A percentile compares a stretch with the other conserved stretches of the same genome.
phyloP scores from a whole-genome alignment of 495 filamentous ascomycete species.

The Monascus purpureus region DNA sequence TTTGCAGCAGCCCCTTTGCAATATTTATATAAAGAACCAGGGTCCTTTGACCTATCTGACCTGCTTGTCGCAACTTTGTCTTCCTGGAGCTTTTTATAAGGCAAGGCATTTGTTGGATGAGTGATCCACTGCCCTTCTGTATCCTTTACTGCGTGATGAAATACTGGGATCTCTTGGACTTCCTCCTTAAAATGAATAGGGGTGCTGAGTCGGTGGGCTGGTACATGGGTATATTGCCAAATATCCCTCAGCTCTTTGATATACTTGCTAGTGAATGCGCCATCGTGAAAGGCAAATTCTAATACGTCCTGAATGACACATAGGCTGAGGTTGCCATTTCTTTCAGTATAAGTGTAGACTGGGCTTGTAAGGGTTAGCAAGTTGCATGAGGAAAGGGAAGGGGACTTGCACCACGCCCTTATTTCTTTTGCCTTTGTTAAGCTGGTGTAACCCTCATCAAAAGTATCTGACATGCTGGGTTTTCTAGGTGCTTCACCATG shows the following conservation, averaged over 20 bases:
- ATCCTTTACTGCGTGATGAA: constrained; percentile 2
- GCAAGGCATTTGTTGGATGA: constrained; percentile 2
- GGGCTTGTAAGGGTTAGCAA: constrained; percentile 6
- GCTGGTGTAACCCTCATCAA: constrained; percentile 14
- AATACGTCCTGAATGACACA: constrained; percentile 10
- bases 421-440: constrained; percentile 10
- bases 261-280: constrained; percentile 1
- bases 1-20: too few species aligned
- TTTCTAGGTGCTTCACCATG: too few species aligned
- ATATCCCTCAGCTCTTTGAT: constrained; percentile 1
- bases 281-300: constrained; percentile 4
- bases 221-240: constrained; percentile 1
- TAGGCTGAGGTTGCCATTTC: constrained; percentile 13
- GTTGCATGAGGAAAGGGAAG: not conserved
- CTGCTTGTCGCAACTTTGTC: not conserved
- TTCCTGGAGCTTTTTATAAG: too few species aligned
- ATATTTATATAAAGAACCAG: too few species aligned
- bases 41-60: constrained; percentile 1
- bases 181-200: constrained; percentile 2
- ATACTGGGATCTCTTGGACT: too few species aligned
- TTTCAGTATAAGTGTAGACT: constrained; percentile 10
- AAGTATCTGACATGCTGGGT: constrained; percentile 8
- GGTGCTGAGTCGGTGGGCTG: constrained; percentile 2
- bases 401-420: constrained; percentile 7
- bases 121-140: not conserved